phyloP scores from a whole-genome alignment of 306 rosid genomes.

The Glycine tomentella region DNA sequence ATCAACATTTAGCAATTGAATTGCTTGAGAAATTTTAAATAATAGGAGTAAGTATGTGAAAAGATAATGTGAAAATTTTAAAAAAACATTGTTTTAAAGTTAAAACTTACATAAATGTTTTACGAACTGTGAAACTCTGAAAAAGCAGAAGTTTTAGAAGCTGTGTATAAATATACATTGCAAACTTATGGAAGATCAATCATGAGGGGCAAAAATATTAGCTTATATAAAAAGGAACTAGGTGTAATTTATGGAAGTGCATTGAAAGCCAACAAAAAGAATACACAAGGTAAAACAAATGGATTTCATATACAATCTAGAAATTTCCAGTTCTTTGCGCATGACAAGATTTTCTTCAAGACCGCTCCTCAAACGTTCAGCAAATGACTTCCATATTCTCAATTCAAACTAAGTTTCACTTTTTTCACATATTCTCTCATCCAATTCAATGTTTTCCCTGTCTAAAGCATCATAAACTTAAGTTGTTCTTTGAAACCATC shows the following conservation, averaged over 20 bases:
- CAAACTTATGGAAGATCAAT: background rate
- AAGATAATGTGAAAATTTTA: too few species aligned
- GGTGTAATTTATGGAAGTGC: background rate
- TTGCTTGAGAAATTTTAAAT: too few species aligned
- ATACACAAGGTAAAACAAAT: background rate
- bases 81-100: too few species aligned
- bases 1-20: too few species aligned
- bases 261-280: background rate
- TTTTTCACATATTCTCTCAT: conserved; percentile 57
- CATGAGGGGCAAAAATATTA: background rate
- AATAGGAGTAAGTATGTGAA: too few species aligned
- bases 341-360: conserved; percentile 60
- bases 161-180: too few species aligned
- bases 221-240: background rate
- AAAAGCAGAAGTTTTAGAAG: too few species aligned
- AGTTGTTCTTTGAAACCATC: conserved; percentile 44
- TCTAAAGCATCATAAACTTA: conserved; percentile 52
- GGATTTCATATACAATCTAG: conserved; percentile 20
- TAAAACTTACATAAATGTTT: background rate
- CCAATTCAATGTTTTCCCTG: conserved; percentile 56
- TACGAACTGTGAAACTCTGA: background rate
- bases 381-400: conserved; percentile 64
- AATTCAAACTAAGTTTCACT: conserved; percentile 71
- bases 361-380: conserved; percentile 55
- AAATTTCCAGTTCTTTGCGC: conserved; percentile 67